Percentiles rank a stretch among this genome's conserved stretches.
These are phyloP conservation scores for Silene uniflora DNA, from an alignment of 148 eudicot genomes.

Conservation along the genomic window DNA sequence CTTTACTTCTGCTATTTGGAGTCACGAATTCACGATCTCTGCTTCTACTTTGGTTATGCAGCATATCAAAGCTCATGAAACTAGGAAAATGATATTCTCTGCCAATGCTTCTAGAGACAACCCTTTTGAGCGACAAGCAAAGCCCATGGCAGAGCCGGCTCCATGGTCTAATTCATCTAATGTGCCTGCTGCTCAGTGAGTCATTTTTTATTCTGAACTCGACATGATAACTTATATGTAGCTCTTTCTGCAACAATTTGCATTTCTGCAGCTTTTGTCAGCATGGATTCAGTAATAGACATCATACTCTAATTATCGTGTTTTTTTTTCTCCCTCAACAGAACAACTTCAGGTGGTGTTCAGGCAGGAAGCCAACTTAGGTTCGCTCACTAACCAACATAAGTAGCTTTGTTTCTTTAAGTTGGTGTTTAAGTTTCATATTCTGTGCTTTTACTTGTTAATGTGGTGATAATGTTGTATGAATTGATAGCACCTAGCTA, in stretches of 20 bases:
- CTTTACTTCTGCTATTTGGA: not conserved
- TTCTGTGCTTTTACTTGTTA: not conserved
- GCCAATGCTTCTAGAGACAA: slow-evolving; percentile 55
- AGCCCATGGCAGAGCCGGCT: slow-evolving; percentile 58
- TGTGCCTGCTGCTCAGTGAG: slow-evolving; percentile 44
- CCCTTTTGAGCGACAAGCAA: slow-evolving; percentile 52
- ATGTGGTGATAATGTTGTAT: not conserved
- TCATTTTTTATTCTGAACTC: slow-evolving; percentile 3
- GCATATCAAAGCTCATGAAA: slow-evolving; percentile 86
- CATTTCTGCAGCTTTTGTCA: slow-evolving; percentile 1
- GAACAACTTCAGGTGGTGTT: slow-evolving; percentile 46
- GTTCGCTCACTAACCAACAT: slow-evolving; percentile 31
- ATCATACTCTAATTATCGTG: slow-evolving; percentile 19
- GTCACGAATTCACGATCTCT: not conserved
- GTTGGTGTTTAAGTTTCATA: not conserved
- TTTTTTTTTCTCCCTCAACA: slow-evolving; percentile 32
- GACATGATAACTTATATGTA: not conserved
- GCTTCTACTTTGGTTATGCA: slow-evolving; percentile 18
- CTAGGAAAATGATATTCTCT: slow-evolving; percentile 72
- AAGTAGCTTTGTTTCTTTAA: not conserved
- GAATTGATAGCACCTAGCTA: not conserved
- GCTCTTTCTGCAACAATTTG: not conserved
- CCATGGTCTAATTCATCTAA: slow-evolving; percentile 65
- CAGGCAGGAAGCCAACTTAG: slow-evolving; percentile 64
- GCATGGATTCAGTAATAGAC: no score